Evolutionary conservation across 768 basidiomycete species (phyloP).

Genomic region (Serendipita indica): DNA sequence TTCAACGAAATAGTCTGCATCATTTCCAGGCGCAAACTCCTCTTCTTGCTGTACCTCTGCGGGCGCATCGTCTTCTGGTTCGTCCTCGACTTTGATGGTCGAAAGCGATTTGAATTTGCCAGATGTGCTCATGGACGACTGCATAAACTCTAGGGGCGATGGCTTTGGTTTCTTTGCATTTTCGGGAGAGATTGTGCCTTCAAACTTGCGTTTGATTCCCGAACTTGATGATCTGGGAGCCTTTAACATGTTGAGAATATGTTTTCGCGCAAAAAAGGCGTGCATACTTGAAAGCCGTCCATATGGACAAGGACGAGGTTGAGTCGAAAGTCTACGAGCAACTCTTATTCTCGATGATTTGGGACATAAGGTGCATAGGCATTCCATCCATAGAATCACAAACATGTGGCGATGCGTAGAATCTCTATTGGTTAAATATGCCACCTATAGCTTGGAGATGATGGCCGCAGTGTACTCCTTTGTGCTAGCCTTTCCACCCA

Average conservation of each 20-base stretch:
- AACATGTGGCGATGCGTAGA: neutral
- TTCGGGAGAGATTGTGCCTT: conserved; percentile 15
- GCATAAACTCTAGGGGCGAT: conserved; percentile 12
- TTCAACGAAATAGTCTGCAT: conserved; percentile 80
- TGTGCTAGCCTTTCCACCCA: conserved; percentile 86
- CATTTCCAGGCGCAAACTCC: conserved; percentile 68
- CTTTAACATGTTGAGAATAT: neutral
- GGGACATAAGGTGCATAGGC: neutral
- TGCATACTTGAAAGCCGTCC: neutral
- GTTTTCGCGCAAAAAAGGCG: neutral
- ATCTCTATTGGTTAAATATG: neutral
- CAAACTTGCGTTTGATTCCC: conserved; percentile 18
- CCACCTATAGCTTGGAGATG: conserved; percentile 46
- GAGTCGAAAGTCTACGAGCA: too few species aligned
- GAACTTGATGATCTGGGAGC: conserved; percentile 11
- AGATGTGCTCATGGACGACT: neutral
- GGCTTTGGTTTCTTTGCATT: conserved; percentile 10
- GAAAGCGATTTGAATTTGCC: conserved; percentile 14
- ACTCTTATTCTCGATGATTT: too few species aligned
- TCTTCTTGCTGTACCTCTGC: conserved; percentile 21
- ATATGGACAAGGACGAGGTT: too few species aligned
- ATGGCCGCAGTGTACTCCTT: conserved; percentile 81
- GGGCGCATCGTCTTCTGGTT: conserved; percentile 35
- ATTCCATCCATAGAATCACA: too few species aligned
- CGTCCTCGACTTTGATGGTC: conserved; percentile 39